Evolutionary conservation across 495 filamentous ascomycete species (phyloP), one percentile per base, ranked within the genome.

Genomic region (Penicillium chermesinum): DNA sequence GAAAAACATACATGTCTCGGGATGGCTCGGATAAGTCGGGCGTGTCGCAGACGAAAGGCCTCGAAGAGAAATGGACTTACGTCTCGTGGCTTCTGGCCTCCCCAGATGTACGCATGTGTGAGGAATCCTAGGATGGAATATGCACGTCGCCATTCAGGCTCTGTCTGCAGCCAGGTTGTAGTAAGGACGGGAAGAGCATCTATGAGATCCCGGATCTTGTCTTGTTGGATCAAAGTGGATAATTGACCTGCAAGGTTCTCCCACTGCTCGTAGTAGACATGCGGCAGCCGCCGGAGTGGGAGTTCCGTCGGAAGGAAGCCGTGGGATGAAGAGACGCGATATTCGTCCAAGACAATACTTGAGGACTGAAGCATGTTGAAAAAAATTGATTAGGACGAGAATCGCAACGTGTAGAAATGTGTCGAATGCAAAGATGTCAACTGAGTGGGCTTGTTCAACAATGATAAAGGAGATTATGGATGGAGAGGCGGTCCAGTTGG

Each of bases 81-180:
- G 45, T 89, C 85, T 61, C 76, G 75, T 18, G 94, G 91, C 52
- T 70, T 80, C 49, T 93, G 82, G 64, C 88, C 89, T 58, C 89
- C 88, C 93, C 93, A 98, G 60, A 96, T 86, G 66, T 96, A 97
- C 46, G 83, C 86, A 69, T 97, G 91, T 10, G 87, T 77, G 55
- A 97, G 81, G 68, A 94, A 94, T 16, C 81, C 86, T 44, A 97
- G 80, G 22, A 95, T 68, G 47, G 81, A 78, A 67, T 95, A 96
- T 47, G 90, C 91, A 61, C 91, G 80, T 57, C 88, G 80, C 91
- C 90, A 95, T 78, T 98, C 88, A 49, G 84, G 76, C 63, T 89
- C 87, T 41, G 81, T 75, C 63, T 80, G 75, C 55, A 98, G 76
- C 63, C 78, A 74, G 46, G 80, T 71, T 35, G 88, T 90, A 40